Conservation (phyloP, 208 protist species). For the Strigomonas culicis region DNA sequence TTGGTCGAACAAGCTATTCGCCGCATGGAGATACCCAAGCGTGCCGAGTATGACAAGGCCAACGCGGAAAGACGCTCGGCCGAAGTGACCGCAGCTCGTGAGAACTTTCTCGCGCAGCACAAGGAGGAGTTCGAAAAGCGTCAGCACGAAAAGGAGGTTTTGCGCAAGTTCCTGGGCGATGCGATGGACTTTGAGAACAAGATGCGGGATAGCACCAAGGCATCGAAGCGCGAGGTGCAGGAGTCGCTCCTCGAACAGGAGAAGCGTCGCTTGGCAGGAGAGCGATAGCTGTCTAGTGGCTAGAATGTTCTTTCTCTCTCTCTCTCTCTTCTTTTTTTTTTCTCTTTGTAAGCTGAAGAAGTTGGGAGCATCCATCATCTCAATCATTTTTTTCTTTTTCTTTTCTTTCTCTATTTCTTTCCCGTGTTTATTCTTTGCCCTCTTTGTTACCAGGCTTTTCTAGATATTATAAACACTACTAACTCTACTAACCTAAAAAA, state of each 20-base stretch:
- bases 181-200: conserved; percentile 55
- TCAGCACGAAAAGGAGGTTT: conserved; percentile 45
- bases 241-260: conserved; percentile 67
- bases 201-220: conserved; percentile 38
- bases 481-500: no score
- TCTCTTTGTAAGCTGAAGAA: neutral
- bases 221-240: conserved; percentile 77
- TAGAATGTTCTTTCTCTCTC: neutral
- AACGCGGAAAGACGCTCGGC: conserved; percentile 52
- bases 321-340: conserved; percentile 1
- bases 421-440: no score
- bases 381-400: neutral
- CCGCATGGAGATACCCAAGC: conserved; percentile 64
- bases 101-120: conserved; percentile 75
- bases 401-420: neutral
- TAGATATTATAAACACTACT: no score
- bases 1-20: conserved; percentile 72
- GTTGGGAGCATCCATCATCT: neutral
- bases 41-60: conserved; percentile 38
- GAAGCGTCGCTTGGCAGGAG: conserved; percentile 41
- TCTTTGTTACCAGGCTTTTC: no score
- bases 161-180: conserved; percentile 59
- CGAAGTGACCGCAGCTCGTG: conserved; percentile 45
- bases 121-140: conserved; percentile 76
- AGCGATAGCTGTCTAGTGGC: neutral